Base-by-base conservation (phyloP, 495 filamentous ascomycete species). In the Penicillium cosmopolitanum region DNA sequence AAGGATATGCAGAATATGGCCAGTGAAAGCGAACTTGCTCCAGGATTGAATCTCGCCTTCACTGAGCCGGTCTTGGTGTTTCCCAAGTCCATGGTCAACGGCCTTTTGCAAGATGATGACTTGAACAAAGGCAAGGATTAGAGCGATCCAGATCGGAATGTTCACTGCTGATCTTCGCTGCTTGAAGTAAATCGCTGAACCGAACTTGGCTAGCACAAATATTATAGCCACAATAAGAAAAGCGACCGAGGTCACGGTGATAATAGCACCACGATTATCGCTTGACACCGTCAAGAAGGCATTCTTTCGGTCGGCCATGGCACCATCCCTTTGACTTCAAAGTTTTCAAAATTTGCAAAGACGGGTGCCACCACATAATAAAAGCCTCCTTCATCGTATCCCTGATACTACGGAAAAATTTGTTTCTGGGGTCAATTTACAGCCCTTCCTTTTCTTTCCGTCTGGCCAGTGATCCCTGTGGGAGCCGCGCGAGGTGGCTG, bases 61-160 rank as follows among this genome's bases (percentile, higher is more conserved):
- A 15, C 57, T 56, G 23, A 72, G 59, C 16, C 33, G 34, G 18
- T 54, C 56, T 31, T 61, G n/a, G 46, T 72, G 65, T 33, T 47
- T 63, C 31, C 70, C 67, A 35, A 70, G 36, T 58, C 73, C 64
- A 66, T 68, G 19, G 19, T 69, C 60, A 46, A 73, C 65, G 4
- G 60, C 57, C 44, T 67, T 66, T 44, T 73, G 64, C 21, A 73
- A 58, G 25, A 68, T 19, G 13, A 71, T 58, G 16, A 66, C 60
- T 51, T 69, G 57, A 10, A 65, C 11, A 36, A 71, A 64, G 8
- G 61, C 51, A 2, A 73, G 56, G 18, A 66, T 40, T 50, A 68
- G 31, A 64, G 67, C 74, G 61, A 54, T 62, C 76, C 50, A 78
- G 10, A 79, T 65, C 19, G 65, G 65, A 12, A 60, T 68, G 47